Base-by-base conservation (phyloP, 108 stramenopile genomes). In the Schizochytrium sp. region DNA sequence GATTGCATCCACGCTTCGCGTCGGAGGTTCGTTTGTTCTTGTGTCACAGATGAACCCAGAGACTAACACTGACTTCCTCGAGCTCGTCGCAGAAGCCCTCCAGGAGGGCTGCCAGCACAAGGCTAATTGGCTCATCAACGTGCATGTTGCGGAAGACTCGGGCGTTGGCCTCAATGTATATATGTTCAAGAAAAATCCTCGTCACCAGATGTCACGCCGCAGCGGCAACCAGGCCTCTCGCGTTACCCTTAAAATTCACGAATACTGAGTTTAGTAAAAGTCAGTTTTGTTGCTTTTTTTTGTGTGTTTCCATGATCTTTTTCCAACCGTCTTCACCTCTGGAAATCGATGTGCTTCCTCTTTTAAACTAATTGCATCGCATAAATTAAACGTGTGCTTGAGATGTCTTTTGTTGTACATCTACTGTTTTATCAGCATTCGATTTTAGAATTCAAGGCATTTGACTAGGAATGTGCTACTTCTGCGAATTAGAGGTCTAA, bases 41-140 rank as follows among this genome's bases (percentile, higher is more conserved):
- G 76, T 83, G 2, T 19, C 76, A 40, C 76, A 83, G 55, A 83
- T 83, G 76, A n/a, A 83, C 47, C 53, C 47, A n/a, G 76, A 49
- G 15, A 28, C 49, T 8, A 40, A 83, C 76, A 0, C 40, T 8
- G 40, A 7, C 47, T 83, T 69, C 64, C 64, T 28, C 64, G 64
- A 69, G 64, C 64, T 12, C 28, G 28, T 69, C 15, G 28, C 44
- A 8, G 64, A 0, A 44, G 64, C 64, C 44, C 15, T 69, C 64
- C 1, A 38, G 5, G 3, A 69, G 44, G 28, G 64, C 10, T 12
- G 28, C 1, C 40, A 15, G 12, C 42, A 7, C 2, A 28, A 12
- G 28, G 12, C 64, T 7, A 69, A 44, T 15, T 69, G 64, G 64
- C 64, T 8, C 12, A 69, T 69, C 3, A 15, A 69, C 28, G 0